phyloP scores from a whole-genome alignment of 2,329 filamentous ascomycete species.

The Aspergillus neotritici region DNA sequence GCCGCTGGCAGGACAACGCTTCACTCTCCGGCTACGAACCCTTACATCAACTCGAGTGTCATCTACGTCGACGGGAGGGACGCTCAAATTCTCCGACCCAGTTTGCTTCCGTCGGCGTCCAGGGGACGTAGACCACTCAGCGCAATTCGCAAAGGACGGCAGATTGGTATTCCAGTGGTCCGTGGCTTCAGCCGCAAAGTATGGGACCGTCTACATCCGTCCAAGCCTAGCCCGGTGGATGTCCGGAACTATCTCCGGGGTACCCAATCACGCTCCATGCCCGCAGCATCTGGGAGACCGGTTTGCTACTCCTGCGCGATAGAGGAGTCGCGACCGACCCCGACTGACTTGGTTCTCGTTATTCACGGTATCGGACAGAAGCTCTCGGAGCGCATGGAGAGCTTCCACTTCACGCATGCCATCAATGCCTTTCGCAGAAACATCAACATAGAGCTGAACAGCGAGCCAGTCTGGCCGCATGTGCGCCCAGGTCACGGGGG shows the following conservation, averaged over 20 bases:
- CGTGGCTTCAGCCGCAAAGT: constrained; percentile 74
- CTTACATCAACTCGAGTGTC: constrained; percentile 71
- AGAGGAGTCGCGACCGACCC: constrained; percentile 60
- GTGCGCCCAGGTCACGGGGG: constrained; percentile 74
- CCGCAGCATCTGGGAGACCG: constrained; percentile 21
- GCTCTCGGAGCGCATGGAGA: constrained; percentile 87
- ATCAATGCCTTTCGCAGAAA: constrained; percentile 85
- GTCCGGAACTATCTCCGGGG: constrained; percentile 39
- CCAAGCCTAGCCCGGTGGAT: constrained; percentile 38
- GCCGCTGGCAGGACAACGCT: constrained; percentile 38
- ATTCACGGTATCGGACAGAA: constrained; percentile 97
- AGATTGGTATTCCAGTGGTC: constrained; percentile 80
- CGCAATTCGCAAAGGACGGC: constrained; percentile 76
- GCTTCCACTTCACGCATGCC: constrained; percentile 93
- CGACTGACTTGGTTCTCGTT: constrained; percentile 83
- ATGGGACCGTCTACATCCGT: constrained; percentile 70
- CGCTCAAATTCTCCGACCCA: constrained; percentile 83
- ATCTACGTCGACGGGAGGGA: constrained; percentile 73
- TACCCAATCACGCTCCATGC: constrained; percentile 30
- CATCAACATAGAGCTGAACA: constrained; percentile 76
- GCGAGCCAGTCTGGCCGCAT: constrained; percentile 65
- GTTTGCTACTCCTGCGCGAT: constrained; percentile 54
- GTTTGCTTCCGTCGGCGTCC: constrained; percentile 75
- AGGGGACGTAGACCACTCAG: constrained; percentile 74
- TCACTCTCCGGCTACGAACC: constrained; percentile 45